These are phyloP conservation scores for Aspergillus aculeatus DNA, from an alignment of 2,329 filamentous ascomycete genomes.

Conservation along the genomic window DNA sequence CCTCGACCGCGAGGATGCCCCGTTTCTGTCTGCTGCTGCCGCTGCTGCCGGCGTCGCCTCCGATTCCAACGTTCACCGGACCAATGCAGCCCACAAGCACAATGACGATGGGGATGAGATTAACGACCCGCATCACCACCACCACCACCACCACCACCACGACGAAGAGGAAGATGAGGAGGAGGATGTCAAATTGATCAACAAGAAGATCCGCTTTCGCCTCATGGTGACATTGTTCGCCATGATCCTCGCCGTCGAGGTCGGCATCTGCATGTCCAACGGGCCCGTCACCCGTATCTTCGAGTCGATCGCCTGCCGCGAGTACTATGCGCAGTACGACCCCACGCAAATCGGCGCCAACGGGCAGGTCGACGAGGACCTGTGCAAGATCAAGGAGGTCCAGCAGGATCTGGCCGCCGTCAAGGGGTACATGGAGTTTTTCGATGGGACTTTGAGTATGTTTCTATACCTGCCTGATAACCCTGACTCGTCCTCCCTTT, in stretches of 20 bases:
- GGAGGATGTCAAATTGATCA: conserved; percentile 14
- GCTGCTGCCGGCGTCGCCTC: conserved; percentile 2
- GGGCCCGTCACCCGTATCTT: conserved; percentile 50
- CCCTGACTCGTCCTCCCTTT: background rate
- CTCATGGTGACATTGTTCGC: conserved; percentile 44
- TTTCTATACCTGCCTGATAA: background rate
- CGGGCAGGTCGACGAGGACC: conserved; percentile 47
- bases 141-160: no score
- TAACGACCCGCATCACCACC: background rate
- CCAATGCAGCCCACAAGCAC: conserved; percentile 11
- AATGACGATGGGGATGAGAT: conserved; percentile 5
- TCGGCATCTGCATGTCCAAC: conserved; percentile 46
- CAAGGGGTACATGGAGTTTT: conserved; percentile 52
- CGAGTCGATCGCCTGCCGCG: conserved; percentile 50
- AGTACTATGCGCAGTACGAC: conserved; percentile 45
- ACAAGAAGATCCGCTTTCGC: conserved; percentile 33
- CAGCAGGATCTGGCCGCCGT: conserved; percentile 52
- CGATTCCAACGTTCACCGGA: conserved; percentile 5
- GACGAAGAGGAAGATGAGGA: no score
- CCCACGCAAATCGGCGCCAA: conserved; percentile 43
- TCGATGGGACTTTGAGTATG: conserved; percentile 45
- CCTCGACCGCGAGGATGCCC: conserved; percentile 32
- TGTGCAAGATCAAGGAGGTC: conserved; percentile 51
- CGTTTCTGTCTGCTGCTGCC: conserved; percentile 24
- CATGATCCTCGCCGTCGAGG: conserved; percentile 45